Evolutionary conservation across 805 yeast genomes (phyloP).

Genomic region (Suhomyces kilbournensis): DNA sequence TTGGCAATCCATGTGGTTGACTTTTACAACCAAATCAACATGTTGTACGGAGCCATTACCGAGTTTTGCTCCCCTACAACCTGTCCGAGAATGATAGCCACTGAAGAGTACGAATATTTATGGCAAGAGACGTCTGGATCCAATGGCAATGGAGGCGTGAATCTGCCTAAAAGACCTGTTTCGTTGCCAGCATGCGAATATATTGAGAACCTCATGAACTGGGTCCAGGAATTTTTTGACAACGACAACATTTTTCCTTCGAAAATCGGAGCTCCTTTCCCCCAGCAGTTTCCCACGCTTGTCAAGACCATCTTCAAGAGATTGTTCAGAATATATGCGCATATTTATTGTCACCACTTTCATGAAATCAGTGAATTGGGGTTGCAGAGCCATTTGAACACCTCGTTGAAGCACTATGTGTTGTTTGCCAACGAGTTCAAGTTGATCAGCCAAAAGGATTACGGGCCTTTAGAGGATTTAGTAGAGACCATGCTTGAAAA

Average conservation of each 20-base stretch:
- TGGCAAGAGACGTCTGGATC: slow-evolving; percentile 76
- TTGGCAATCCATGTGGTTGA: slow-evolving; percentile 97
- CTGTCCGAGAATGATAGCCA: slow-evolving; percentile 97
- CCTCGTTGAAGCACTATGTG: slow-evolving; percentile 91
- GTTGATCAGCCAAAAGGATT: slow-evolving; percentile 74
- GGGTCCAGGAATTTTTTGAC: slow-evolving; percentile 93
- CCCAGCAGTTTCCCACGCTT: slow-evolving; percentile 73
- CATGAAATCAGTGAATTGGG: slow-evolving; percentile 93
- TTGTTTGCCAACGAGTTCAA: slow-evolving; percentile 82
- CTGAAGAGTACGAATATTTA: slow-evolving; percentile 91
- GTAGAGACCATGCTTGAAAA: slow-evolving; percentile 62
- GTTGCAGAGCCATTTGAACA: slow-evolving; percentile 86
- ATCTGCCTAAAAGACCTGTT: slow-evolving; percentile 61
- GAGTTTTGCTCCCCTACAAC: slow-evolving; percentile 94
- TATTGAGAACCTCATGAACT: slow-evolving; percentile 87
- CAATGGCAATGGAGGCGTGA: slow-evolving; percentile 30
- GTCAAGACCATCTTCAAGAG: slow-evolving; percentile 88
- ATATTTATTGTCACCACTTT: slow-evolving; percentile 95
- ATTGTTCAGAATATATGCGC: slow-evolving; percentile 92
- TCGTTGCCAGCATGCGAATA: slow-evolving; percentile 93
- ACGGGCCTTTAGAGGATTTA: slow-evolving; percentile 87
- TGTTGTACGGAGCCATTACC: slow-evolving; percentile 93
- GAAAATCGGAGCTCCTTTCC: slow-evolving; percentile 88
- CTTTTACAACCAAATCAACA: slow-evolving; percentile 91
- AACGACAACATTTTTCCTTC: slow-evolving; percentile 89